phyloP scores from a whole-genome alignment of 2,329 filamentous ascomycete genomes.

The Diaporthe australafricana region DNA sequence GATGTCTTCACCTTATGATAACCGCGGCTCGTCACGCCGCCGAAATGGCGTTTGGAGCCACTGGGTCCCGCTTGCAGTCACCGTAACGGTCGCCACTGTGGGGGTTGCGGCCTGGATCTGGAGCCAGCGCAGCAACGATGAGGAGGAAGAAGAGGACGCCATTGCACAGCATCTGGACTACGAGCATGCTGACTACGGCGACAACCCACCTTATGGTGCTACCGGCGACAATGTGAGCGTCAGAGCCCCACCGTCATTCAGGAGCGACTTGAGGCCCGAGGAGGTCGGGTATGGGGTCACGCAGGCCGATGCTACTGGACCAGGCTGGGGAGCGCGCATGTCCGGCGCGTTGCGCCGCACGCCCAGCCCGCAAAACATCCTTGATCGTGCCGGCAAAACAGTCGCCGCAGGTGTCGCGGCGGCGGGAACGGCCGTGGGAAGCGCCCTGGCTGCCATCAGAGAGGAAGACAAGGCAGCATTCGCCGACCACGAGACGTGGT shows the following conservation, averaged over 20 bases:
- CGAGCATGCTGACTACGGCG: slow-evolving; percentile 59
- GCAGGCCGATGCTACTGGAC: slow-evolving; percentile 50
- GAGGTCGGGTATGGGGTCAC: slow-evolving; percentile 56
- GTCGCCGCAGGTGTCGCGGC: slow-evolving; percentile 86
- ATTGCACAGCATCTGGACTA: slow-evolving; percentile 64
- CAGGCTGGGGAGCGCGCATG: slow-evolving; percentile 80
- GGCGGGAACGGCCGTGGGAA: slow-evolving; percentile 84
- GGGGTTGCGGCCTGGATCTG: slow-evolving; percentile 92
- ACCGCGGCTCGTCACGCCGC: slow-evolving; percentile 67
- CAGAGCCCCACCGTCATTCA: slow-evolving; percentile 53
- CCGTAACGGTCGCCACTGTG: slow-evolving; percentile 86
- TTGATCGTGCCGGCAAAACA: slow-evolving; percentile 84
- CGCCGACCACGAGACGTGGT: slow-evolving; percentile 91
- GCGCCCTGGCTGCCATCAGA: slow-evolving; percentile 83
- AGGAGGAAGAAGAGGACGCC: slow-evolving; percentile 70
- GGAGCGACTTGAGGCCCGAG: slow-evolving; percentile 50
- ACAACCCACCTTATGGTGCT: slow-evolving; percentile 62
- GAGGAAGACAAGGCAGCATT: slow-evolving; percentile 86
- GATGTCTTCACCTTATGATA: slow-evolving; percentile 74
- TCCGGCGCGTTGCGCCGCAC: slow-evolving; percentile 84
- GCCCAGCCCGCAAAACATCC: slow-evolving; percentile 88
- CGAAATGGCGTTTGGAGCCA: slow-evolving; percentile 77
- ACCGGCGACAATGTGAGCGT: slow-evolving; percentile 49
- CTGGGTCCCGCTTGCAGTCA: slow-evolving; percentile 90
- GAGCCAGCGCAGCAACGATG: slow-evolving; percentile 82